Conservation (phyloP, 2,329 filamentous ascomycete species). For the Monosporascus cannonballus region DNA sequence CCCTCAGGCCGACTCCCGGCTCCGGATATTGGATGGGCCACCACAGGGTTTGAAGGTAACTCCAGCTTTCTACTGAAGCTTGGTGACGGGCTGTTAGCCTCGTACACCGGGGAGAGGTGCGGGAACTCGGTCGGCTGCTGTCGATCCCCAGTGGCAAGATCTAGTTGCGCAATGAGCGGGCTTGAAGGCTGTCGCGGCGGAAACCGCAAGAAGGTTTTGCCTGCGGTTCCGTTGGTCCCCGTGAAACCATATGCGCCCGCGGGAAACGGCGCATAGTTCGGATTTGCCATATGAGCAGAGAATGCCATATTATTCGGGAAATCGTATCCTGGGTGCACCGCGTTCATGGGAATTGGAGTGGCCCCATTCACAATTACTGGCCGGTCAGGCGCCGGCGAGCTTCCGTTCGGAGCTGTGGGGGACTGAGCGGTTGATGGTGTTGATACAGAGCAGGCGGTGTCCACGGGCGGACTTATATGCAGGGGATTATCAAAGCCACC, state of each 20-base stretch:
- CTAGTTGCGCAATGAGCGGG: conserved; percentile 47
- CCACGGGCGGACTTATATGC: conserved; percentile 28
- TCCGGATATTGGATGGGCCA: conserved; percentile 3
- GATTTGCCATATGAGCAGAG: conserved; percentile 13
- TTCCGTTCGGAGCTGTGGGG: conserved; percentile 15
- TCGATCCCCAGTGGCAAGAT: conserved; percentile 45
- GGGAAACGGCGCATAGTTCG: conserved; percentile 15
- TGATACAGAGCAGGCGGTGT: conserved; percentile 14
- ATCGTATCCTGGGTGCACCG: conserved; percentile 10
- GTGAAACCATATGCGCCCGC: conserved; percentile 10
- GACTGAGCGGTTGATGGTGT: conserved; percentile 15
- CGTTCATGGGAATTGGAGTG: conserved; percentile 4
- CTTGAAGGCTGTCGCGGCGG: conserved; percentile 38
- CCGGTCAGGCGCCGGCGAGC: conserved; percentile 28
- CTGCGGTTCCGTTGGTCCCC: conserved; percentile 3
- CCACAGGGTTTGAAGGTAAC: conserved; percentile 21
- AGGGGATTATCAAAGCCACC: conserved; percentile 30
- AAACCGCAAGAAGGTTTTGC: conserved; percentile 15
- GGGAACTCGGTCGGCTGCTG: conserved; percentile 37
- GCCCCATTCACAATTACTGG: conserved; percentile 43
- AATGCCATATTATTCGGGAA: conserved; percentile 26
- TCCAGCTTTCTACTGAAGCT: conserved; percentile 52
- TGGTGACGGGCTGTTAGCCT: conserved; percentile 66
- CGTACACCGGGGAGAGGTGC: conserved; percentile 67
- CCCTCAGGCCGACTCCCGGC: conserved; percentile 12